Evolutionary conservation across 1,284 basidiomycete species (phyloP).

Genomic region (Trichosporon ovoides): DNA sequence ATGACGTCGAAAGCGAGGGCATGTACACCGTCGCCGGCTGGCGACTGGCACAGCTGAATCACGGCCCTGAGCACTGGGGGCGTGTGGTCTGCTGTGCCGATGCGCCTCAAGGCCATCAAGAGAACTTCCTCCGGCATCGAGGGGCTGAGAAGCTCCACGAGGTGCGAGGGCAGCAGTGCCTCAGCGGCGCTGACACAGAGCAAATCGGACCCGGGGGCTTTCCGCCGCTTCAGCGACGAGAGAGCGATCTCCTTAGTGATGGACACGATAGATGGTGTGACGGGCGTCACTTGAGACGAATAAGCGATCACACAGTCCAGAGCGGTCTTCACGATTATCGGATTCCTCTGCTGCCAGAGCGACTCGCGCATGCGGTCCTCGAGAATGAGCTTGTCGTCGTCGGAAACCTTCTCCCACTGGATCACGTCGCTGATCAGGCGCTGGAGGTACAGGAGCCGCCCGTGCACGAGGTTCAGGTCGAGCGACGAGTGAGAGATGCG

Average conservation of each 20-base stretch:
- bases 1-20: conserved; percentile 11
- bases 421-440: conserved; percentile 34
- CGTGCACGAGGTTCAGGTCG: conserved; percentile 34
- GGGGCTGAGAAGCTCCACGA: conserved; percentile 3
- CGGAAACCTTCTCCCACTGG: conserved; percentile 18
- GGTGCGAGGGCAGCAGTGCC: neutral
- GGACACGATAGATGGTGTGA: neutral
- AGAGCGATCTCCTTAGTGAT: neutral
- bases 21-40: conserved; percentile 13
- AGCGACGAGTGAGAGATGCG: conserved; percentile 9
- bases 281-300: neutral
- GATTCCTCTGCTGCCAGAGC: conserved; percentile 3
- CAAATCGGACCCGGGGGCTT: conserved; percentile 13
- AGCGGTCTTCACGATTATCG: conserved; percentile 16
- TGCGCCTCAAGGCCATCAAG: conserved; percentile 7
- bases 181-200: conserved; percentile 14
- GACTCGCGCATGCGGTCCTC: conserved; percentile 15
- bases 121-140: conserved; percentile 17
- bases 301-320: conserved; percentile 23
- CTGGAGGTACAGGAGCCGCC: conserved; percentile 29
- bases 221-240: neutral
- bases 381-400: conserved; percentile 8
- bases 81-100: neutral
- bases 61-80: conserved; percentile 6
- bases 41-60: neutral